A percentile compares a stretch with the other conserved stretches of the same genome.
Evolutionary conservation across 305 asterid genomes (phyloP).

Genomic region (Ajuga reptans): DNA sequence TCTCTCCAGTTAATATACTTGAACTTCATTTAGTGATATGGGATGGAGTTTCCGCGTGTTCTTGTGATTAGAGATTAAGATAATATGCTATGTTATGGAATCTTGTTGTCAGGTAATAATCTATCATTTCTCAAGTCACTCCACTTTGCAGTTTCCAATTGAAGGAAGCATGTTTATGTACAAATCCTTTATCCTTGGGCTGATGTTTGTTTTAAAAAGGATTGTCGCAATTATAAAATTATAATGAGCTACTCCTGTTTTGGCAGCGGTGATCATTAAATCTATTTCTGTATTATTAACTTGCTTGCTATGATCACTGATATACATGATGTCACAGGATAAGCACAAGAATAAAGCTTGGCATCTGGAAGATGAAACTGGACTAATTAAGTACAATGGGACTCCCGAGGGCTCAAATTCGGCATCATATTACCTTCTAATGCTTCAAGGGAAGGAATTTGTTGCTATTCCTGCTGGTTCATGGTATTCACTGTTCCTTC

Average conservation of each 20-base stretch:
- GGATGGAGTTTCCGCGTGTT: background rate
- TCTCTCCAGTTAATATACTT: background rate
- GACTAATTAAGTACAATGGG: constrained; percentile 80
- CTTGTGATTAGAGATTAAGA: background rate
- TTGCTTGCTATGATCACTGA: background rate
- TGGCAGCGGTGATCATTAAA: background rate
- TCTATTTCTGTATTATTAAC: constrained; percentile 8
- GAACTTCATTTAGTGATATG: background rate
- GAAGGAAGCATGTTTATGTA: background rate
- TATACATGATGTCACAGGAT: constrained; percentile 46
- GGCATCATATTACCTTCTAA: constrained; percentile 86
- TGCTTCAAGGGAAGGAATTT: constrained; percentile 92
- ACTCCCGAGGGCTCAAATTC: constrained; percentile 89
- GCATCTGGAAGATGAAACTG: constrained; percentile 95
- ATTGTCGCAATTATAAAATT: background rate
- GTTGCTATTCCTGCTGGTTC: constrained; percentile 97
- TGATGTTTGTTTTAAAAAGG: background rate
- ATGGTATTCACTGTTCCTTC: constrained; percentile 43
- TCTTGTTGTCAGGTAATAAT: background rate
- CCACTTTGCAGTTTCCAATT: background rate
- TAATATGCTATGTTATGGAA: constrained; percentile 3
- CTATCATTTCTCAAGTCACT: background rate
- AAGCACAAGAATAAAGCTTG: constrained; percentile 93
- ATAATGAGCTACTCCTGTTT: constrained; percentile 7
- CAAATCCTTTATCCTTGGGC: background rate